phyloP scores from a whole-genome alignment of 768 basidiomycete species.

The Pulveroboletus sp. region DNA sequence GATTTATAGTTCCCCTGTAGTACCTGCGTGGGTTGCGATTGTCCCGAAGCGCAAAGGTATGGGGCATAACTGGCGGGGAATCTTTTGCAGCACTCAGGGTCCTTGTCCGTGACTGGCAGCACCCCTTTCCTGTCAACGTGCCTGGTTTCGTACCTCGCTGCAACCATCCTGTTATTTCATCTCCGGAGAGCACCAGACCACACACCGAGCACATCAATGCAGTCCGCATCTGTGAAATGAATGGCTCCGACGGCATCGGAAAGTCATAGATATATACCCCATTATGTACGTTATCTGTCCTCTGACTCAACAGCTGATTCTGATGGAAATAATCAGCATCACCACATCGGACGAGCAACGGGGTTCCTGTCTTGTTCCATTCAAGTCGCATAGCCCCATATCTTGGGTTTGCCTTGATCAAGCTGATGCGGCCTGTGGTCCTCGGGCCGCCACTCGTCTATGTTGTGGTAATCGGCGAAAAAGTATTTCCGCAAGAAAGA shows the following conservation, averaged over 20 bases:
- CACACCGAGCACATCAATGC: slow-evolving; percentile 66
- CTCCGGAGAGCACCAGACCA: background rate
- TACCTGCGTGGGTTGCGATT: too few relatives aligned
- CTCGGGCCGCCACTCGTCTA: slow-evolving; percentile 66
- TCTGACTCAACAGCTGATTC: background rate
- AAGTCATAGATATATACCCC: slow-evolving; percentile 71
- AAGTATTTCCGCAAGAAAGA: slow-evolving; percentile 61
- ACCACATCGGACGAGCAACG: slow-evolving; percentile 76
- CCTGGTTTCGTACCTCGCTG: slow-evolving; percentile 67
- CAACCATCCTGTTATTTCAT: background rate
- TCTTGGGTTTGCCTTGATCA: slow-evolving; percentile 53
- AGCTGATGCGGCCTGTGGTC: slow-evolving; percentile 49
- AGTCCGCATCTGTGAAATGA: slow-evolving; percentile 57
- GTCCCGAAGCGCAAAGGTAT: too few relatives aligned
- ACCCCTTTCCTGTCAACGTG: slow-evolving; percentile 82
- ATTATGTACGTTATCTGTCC: slow-evolving; percentile 57
- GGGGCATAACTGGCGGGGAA: too few relatives aligned
- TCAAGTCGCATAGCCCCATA: slow-evolving; percentile 68
- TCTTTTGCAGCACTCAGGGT: too few relatives aligned
- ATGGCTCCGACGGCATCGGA: slow-evolving; percentile 54
- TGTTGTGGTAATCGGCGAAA: background rate
- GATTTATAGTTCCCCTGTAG: too few relatives aligned
- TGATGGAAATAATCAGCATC: slow-evolving; percentile 10
- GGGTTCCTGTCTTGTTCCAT: slow-evolving; percentile 75
- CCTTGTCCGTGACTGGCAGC: slow-evolving; percentile 67